phyloP scores from a whole-genome alignment of 2,329 filamentous ascomycete species.

The Ophiostoma montium region DNA sequence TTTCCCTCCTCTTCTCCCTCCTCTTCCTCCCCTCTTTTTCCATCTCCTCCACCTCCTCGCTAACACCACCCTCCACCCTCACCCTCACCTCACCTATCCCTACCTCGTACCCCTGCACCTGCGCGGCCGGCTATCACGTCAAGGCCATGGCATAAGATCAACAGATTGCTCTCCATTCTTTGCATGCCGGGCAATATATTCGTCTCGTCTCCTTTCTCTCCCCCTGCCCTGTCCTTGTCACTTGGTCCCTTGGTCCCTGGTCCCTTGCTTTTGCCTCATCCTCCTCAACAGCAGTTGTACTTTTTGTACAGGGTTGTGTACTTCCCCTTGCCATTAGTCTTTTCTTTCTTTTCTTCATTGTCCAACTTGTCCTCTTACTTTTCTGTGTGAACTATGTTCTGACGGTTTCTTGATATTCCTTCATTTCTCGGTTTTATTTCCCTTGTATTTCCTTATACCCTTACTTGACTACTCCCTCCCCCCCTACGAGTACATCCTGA shows the following conservation, averaged over 20 bases:
- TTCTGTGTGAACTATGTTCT: too few relatives aligned
- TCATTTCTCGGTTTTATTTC: too few relatives aligned
- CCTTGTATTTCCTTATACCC: too few relatives aligned
- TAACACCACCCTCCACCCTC: background rate
- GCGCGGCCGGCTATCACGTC: slow-evolving; percentile 4
- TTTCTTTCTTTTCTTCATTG: too few relatives aligned
- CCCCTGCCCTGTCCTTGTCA: background rate
- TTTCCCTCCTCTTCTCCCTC: background rate
- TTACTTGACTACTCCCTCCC: too few relatives aligned
- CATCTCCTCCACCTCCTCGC: background rate
- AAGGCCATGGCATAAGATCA: slow-evolving; percentile 41
- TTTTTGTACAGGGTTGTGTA: too few relatives aligned
- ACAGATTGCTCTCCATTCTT: slow-evolving; percentile 36
- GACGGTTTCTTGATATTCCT: too few relatives aligned
- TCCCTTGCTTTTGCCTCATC: background rate
- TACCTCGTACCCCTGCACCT: slow-evolving; percentile 4
- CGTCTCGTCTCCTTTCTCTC: background rate
- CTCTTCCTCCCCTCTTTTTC: background rate
- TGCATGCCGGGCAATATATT: slow-evolving; percentile 30
- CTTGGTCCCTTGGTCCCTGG: background rate
- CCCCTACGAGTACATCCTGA: too few relatives aligned
- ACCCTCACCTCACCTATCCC: background rate
- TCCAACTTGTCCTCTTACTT: too few relatives aligned
- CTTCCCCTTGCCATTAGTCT: too few relatives aligned
- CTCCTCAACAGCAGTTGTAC: too few relatives aligned